Conservation (phyloP, 345 rosid genomes). For the Eucalyptus pumila region DNA sequence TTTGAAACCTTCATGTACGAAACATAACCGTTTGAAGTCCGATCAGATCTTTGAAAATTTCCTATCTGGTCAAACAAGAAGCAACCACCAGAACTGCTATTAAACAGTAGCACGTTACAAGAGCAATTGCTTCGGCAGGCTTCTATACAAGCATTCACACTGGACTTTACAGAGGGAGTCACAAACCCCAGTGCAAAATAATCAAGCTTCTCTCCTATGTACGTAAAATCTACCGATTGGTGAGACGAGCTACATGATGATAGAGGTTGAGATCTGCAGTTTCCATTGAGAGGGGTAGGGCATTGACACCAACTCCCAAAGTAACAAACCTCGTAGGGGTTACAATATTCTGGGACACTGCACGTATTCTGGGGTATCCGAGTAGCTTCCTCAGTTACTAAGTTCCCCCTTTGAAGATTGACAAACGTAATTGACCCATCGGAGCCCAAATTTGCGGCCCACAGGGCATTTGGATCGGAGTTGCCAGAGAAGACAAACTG, state of each 20-base stretch:
- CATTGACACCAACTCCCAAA: conserved; percentile 19
- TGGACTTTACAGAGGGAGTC: conserved; percentile 5
- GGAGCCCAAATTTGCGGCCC: conserved; percentile 21
- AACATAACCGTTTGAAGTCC: conserved; percentile 8
- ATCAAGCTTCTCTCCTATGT: conserved; percentile 29
- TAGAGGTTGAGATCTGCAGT: conserved; percentile 15
- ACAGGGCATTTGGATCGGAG: conserved; percentile 17
- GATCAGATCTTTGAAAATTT: conserved; percentile 9
- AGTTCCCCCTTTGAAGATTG: conserved; percentile 8
- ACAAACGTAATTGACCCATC: conserved; percentile 17
- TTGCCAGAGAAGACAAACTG: conserved; percentile 13
- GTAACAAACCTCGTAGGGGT: conserved; percentile 9
- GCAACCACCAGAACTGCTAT: conserved; percentile 18
- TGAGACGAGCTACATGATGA: conserved; percentile 9
- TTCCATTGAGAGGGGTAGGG: not conserved
- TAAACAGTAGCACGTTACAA: conserved; percentile 28
- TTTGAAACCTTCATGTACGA: conserved; percentile 19
- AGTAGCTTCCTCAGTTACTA: not conserved
- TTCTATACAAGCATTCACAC: conserved; percentile 16
- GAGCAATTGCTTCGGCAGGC: conserved; percentile 41
- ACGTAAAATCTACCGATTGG: not conserved
- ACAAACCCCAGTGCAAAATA: conserved; percentile 33
- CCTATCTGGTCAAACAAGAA: conserved; percentile 37
- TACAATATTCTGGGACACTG: conserved; percentile 20
- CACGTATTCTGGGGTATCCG: conserved; percentile 25